phyloP scores from a whole-genome alignment of 2,329 filamentous ascomycete genomes.

The Mycosphaerella arachidis region DNA sequence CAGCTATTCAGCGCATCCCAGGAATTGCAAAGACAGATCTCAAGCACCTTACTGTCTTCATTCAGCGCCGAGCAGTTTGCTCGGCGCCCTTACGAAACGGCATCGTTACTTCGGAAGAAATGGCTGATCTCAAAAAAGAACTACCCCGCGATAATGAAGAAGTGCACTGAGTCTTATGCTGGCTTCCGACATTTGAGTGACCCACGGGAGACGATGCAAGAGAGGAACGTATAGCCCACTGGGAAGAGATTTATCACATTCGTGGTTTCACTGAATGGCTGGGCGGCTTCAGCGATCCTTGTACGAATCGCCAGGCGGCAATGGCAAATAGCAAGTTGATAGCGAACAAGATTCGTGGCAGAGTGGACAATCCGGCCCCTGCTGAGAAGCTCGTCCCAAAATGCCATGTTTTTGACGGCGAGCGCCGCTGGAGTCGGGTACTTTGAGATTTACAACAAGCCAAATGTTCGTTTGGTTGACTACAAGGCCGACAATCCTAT shows the following conservation, averaged over 20 bases:
- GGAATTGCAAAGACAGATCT: constrained; percentile 23
- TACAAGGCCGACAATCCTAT: constrained; percentile 42
- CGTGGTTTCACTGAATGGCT: constrained; percentile 39
- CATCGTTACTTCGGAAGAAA: constrained; percentile 22
- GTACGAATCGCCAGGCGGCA: constrained; percentile 4
- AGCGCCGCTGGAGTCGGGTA: constrained; percentile 44
- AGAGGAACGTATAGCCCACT: constrained; percentile 40
- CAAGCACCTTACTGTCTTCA: constrained; percentile 52
- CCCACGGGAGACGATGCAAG: constrained; percentile 42
- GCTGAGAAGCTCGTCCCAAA: constrained; percentile 6
- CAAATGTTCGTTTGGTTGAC: constrained; percentile 45
- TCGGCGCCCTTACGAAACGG: constrained; percentile 26
- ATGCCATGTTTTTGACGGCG: constrained; percentile 9
- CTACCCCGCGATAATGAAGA: constrained; percentile 29
- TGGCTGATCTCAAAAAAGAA: constrained; percentile 24
- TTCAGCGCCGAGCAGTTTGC: constrained; percentile 60
- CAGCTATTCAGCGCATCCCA: constrained; percentile 30
- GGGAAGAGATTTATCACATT: constrained; percentile 36
- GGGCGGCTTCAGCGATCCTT: constrained; percentile 37
- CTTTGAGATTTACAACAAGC: constrained; percentile 47
- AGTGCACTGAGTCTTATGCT: constrained; percentile 35
- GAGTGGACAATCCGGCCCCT: constrained; percentile 4
- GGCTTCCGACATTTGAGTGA: constrained; percentile 31
- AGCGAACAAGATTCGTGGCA: background rate
- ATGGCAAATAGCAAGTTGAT: background rate